Evolutionary conservation across 768 basidiomycete species (phyloP).

Genomic region (Psilocybe tampanensis): DNA sequence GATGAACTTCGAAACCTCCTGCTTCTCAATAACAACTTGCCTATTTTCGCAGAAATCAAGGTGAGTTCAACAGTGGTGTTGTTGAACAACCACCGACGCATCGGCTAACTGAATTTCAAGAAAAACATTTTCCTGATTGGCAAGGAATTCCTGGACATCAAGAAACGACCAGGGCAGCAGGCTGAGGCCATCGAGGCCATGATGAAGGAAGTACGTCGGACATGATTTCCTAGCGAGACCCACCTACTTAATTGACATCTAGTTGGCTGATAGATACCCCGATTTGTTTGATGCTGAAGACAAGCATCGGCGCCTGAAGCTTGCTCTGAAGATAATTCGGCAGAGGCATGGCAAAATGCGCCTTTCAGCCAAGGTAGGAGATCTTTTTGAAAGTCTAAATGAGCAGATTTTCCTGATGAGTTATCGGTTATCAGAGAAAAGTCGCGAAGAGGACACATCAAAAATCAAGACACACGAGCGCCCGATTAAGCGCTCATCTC

Average conservation of each 20-base stretch:
- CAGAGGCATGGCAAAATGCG: background rate
- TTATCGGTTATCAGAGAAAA: too few species aligned
- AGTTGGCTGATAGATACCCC: background rate
- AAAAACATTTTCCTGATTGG: slow-evolving; percentile 1
- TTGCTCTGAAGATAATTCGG: background rate
- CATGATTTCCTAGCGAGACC: background rate
- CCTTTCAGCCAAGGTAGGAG: background rate
- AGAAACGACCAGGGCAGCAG: background rate
- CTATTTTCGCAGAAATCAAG: background rate
- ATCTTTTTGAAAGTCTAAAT: background rate
- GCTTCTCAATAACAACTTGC: background rate
- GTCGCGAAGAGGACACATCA: background rate
- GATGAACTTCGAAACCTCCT: background rate
- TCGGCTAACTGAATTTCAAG: background rate
- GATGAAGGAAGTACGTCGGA: background rate
- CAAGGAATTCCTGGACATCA: background rate
- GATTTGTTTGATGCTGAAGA: background rate
- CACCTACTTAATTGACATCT: background rate
- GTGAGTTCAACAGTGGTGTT: background rate
- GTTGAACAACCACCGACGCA: background rate
- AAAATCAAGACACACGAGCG: background rate
- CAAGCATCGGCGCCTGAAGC: background rate
- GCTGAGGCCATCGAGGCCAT: background rate
- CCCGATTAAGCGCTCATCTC: background rate
- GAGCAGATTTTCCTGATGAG: too few species aligned